These are phyloP conservation scores for Arabidopsis lyrata DNA, from an alignment of 441 rosid species.

Conservation along the genomic window DNA sequence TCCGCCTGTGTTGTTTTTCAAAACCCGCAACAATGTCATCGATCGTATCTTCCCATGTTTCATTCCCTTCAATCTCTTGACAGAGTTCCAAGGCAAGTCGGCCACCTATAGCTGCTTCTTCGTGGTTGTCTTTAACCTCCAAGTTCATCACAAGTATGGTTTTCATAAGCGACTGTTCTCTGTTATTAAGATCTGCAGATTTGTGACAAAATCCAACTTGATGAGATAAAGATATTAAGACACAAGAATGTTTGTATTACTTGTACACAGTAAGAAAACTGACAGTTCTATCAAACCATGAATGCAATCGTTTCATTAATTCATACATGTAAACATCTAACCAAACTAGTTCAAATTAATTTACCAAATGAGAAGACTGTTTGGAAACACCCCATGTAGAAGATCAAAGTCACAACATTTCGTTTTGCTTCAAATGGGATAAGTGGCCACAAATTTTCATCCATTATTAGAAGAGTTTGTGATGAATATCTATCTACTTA, in stretches of 20 bases:
- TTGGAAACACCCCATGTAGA: not conserved
- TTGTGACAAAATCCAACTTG: not conserved
- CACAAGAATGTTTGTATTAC: not conserved
- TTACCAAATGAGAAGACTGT: slow-evolving; percentile 1
- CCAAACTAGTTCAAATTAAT: not conserved
- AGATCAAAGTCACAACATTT: slow-evolving; percentile 9
- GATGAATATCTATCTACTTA: not conserved
- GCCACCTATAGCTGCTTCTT: slow-evolving; percentile 92
- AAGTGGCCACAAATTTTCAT: not conserved
- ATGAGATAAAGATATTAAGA: not conserved
- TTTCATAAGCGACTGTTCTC: slow-evolving; percentile 76
- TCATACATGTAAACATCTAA: not conserved
- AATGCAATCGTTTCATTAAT: not conserved
- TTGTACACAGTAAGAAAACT: not conserved
- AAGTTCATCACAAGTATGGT: slow-evolving; percentile 79
- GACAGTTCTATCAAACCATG: slow-evolving; percentile 1
- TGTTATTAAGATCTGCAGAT: slow-evolving; percentile 75
- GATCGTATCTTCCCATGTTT: slow-evolving; percentile 83
- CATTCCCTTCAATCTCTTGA: slow-evolving; percentile 87
- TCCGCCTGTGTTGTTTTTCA: slow-evolving; percentile 77
- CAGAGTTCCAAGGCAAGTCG: slow-evolving; percentile 84
- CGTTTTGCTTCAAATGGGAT: not conserved
- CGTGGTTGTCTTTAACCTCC: slow-evolving; percentile 97
- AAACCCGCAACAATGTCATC: slow-evolving; percentile 75
- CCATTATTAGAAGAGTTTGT: not conserved